These are phyloP conservation scores for Pseudozyma tsukubaensis DNA, from an alignment of 1,284 basidiomycete species.

Conservation along the genomic window DNA sequence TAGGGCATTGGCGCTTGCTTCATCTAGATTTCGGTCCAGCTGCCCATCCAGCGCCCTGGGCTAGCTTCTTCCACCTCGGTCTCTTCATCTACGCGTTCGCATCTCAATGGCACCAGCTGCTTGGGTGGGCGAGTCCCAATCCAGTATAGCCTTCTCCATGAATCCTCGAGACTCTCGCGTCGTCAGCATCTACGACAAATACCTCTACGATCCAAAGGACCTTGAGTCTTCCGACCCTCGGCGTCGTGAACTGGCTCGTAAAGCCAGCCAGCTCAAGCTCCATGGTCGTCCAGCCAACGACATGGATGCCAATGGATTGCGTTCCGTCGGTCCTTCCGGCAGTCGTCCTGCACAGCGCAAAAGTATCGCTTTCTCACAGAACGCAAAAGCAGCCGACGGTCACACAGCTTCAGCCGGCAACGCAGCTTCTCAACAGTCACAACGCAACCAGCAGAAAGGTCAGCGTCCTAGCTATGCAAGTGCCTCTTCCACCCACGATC, in stretches of 20 bases:
- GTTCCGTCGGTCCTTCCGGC: constrained; percentile 10
- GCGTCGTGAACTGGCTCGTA: constrained; percentile 50
- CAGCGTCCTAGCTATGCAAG: constrained; percentile 11
- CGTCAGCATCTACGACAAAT: constrained; percentile 61
- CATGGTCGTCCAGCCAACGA: constrained; percentile 42
- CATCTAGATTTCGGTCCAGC: neutral
- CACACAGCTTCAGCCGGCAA: constrained; percentile 23
- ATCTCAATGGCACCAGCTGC: constrained; percentile 20
- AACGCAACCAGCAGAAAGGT: neutral
- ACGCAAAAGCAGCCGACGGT: constrained; percentile 40
- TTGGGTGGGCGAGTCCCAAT: constrained; percentile 40
- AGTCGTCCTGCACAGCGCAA: constrained; percentile 21
- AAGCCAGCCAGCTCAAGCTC: constrained; percentile 44
- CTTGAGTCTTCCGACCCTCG: constrained; percentile 53
- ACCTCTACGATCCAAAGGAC: constrained; percentile 57
- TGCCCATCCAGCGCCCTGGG: neutral
- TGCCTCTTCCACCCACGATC: constrained; percentile 16
- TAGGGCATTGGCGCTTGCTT: neutral
- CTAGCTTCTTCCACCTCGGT: neutral
- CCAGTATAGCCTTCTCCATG: constrained; percentile 41
- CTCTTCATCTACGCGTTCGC: neutral
- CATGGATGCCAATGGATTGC: constrained; percentile 45
- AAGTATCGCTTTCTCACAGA: constrained; percentile 45
- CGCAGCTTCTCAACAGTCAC: constrained; percentile 7
- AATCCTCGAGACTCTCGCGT: constrained; percentile 56